These are phyloP conservation scores for Hemileccinum rubropunctum DNA, from an alignment of 768 basidiomycete species.

Conservation along the genomic window DNA sequence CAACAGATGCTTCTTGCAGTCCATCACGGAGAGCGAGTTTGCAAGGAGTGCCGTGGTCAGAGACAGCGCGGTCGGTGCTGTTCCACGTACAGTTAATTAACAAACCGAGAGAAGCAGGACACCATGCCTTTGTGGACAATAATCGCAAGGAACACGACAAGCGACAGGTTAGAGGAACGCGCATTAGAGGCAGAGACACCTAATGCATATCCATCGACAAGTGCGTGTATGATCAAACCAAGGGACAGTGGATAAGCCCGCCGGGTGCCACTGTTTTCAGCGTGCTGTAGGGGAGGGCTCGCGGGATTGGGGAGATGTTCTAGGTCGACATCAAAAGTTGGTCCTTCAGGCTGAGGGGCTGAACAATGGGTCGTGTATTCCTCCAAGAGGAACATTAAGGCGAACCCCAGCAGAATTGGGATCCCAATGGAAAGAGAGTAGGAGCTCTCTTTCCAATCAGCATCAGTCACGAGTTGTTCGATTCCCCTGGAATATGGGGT, in stretches of 20 bases:
- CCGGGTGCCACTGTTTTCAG: slow-evolving; percentile 26
- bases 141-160: slow-evolving; percentile 89
- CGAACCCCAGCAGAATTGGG: slow-evolving; percentile 60
- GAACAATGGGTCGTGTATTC: slow-evolving; percentile 43
- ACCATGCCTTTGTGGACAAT: slow-evolving; percentile 81
- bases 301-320: slow-evolving; percentile 34
- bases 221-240: slow-evolving; percentile 82
- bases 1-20: slow-evolving; percentile 72
- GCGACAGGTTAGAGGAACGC: slow-evolving; percentile 52
- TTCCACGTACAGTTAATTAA: slow-evolving; percentile 11
- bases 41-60: slow-evolving; percentile 83
- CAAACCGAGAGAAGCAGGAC: neutral
- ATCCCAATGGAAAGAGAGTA: slow-evolving; percentile 57
- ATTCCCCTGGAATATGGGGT: slow-evolving; percentile 52
- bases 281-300: slow-evolving; percentile 5
- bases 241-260: slow-evolving; percentile 73
- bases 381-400: slow-evolving; percentile 60
- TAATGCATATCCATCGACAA: slow-evolving; percentile 90
- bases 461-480: slow-evolving; percentile 50
- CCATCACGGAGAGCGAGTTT: slow-evolving; percentile 59
- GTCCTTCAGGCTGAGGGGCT: slow-evolving; percentile 15
- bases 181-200: slow-evolving; percentile 66
- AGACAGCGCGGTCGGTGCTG: slow-evolving; percentile 90
- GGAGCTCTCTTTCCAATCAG: slow-evolving; percentile 33
- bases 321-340: slow-evolving; percentile 58